Percentiles rank a stretch among this genome's conserved stretches.
Conservation (phyloP, 1,284 basidiomycete species). For the Ustilago loliicola region DNA sequence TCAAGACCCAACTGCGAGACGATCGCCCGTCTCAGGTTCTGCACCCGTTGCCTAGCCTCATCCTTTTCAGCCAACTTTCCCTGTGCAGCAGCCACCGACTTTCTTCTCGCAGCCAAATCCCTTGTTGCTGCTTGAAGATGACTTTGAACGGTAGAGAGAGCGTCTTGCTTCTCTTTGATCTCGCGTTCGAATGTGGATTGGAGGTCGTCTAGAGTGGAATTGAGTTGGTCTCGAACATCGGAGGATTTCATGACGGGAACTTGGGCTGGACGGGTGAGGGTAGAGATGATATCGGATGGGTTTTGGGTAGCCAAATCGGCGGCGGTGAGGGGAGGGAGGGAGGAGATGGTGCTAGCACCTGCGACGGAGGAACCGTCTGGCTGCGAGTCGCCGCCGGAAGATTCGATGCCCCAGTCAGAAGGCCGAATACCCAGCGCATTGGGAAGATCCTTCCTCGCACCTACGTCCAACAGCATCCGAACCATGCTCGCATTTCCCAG, state of each 20-base stretch:
- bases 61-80: constrained; percentile 60
- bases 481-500: constrained; percentile 92
- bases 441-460: constrained; percentile 88
- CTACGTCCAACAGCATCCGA: constrained; percentile 88
- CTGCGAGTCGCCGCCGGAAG: constrained; percentile 29
- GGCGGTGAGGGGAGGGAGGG: constrained; percentile 40
- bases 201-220: constrained; percentile 77
- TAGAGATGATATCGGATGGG: constrained; percentile 77
- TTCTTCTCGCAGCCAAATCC: constrained; percentile 88
- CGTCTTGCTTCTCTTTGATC: constrained; percentile 86
- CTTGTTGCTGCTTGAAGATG: constrained; percentile 90
- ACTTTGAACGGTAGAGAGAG: constrained; percentile 84
- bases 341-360: constrained; percentile 33
- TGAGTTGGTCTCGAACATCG: constrained; percentile 81
- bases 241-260: constrained; percentile 85
- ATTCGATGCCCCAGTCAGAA: constrained; percentile 81
- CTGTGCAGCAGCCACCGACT: constrained; percentile 69
- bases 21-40: constrained; percentile 57
- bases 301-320: constrained; percentile 60
- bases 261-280: constrained; percentile 69
- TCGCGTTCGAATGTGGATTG: constrained; percentile 86
- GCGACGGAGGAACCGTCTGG: constrained; percentile 29
- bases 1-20: constrained; percentile 74
- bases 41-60: constrained; percentile 53
- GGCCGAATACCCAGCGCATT: constrained; percentile 95